Base-by-base conservation (phyloP, 2,329 filamentous ascomycete genomes). In the Chaetomium sp. region DNA sequence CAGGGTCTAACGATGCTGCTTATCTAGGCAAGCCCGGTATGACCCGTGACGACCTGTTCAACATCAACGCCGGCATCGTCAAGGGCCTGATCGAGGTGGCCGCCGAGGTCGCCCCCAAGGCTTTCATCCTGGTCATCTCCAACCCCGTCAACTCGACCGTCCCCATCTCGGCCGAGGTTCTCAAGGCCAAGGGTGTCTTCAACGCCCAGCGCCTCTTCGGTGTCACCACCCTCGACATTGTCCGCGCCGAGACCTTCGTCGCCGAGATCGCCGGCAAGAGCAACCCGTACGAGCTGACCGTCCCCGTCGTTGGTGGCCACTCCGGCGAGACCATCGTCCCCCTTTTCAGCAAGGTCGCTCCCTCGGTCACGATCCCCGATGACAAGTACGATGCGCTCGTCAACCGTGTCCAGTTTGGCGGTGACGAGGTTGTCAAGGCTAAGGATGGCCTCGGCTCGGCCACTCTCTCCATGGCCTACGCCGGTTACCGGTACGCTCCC, bases 111-210 rank as follows among this genome's bases (percentile, higher is more conserved):
- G 86, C 86, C 71, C 94, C 94, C 71, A 95, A 96, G 73, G 94
- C 94, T 54, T 96, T 87, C 77, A 85, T 96, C 72, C 85, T 97
- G 63, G 86, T 99, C 79, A 99, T 99, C 76, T 97, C 92, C 69
- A 99, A 99, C 84, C 94, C 94, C 57, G 94, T 99, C 76, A 99
- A 99, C 86, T 96, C 91, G 52, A 99, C 94, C 56, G 94, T 99
- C 56, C 94, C 94, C 62, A 96, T 99, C 70, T 89, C 94, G 62
- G 94, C 91, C 66, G 94, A 99, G 80, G 89, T 96, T 59, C 86
- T 99, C 72, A 97, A 96, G 85, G 80, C 82, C 66, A 91, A 91
- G 72, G 86, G 86, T 66, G 90, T 95, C 69, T 99, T 97, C 77
- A 88, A 99, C 80, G 80, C 94, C 65, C 88, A 94, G 82, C 91